Evolutionary conservation across 768 basidiomycete species (phyloP).

Genomic region (Arthromyces matolae): DNA sequence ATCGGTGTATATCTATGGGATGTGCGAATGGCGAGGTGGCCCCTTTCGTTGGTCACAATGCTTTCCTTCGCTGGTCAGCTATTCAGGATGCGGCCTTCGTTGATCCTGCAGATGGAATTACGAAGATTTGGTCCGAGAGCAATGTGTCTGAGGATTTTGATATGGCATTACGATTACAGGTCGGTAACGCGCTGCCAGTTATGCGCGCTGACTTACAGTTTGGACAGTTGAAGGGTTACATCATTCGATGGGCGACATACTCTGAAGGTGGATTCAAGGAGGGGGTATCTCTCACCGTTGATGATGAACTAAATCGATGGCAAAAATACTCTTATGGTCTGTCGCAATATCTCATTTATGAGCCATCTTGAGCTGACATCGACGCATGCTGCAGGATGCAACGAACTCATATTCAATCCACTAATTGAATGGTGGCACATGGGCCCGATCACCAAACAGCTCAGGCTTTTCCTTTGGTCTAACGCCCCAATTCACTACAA

Average conservation of each 20-base stretch:
- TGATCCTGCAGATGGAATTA: conserved; percentile 58
- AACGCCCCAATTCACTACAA: conserved; percentile 79
- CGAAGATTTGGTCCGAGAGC: conserved; percentile 79
- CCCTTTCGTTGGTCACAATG: conserved; percentile 85
- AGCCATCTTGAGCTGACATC: too few species aligned
- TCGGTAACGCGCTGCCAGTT: conserved; percentile 14
- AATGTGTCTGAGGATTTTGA: conserved; percentile 86
- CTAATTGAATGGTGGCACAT: conserved; percentile 69
- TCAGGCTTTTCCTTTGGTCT: conserved; percentile 75
- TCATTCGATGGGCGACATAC: conserved; percentile 85
- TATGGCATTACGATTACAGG: conserved; percentile 67
- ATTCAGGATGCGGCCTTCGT: conserved; percentile 81
- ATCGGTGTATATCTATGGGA: conserved; percentile 76
- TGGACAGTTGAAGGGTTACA: conserved; percentile 55
- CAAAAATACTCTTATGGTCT: conserved; percentile 81
- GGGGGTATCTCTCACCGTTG: conserved; percentile 84
- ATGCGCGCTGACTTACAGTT: not conserved
- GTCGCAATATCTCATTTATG: too few species aligned
- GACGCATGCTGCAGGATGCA: conserved; percentile 65
- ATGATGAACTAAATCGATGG: conserved; percentile 91
- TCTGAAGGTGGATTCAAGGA: conserved; percentile 85
- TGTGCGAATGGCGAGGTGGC: conserved; percentile 80
- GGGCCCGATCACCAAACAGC: conserved; percentile 82
- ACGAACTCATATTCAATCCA: conserved; percentile 84
- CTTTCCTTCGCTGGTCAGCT: conserved; percentile 87